Evolutionary conservation across 805 yeast species (phyloP), one percentile per base, ranked within the genome.

Genomic region (Saccharomycopsis schoenii): DNA sequence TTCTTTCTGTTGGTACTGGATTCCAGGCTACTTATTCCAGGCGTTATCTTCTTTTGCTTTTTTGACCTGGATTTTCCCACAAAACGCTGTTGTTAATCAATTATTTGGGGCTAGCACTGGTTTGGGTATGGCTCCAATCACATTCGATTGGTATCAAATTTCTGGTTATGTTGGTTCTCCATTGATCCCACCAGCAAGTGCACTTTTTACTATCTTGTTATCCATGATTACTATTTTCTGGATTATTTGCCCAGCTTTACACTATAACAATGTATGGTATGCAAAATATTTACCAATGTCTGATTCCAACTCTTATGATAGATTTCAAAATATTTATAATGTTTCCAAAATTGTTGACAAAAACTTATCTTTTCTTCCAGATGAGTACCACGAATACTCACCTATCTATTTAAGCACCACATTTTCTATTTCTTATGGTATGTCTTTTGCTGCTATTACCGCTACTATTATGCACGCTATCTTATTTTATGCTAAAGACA

Each of bases 91-190:
- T n/a, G 77, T 85, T 21, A 84, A 83, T 66, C 86, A 83, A 67
- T 73, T 86, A 17, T 85, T 86, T 66, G 93, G 93, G 57, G 75
- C 80, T 6, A 64, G 72, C 10, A 72, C 81, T 15, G 92, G 92
- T 14, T 72, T 85, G 62, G 90, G 89, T 21, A 68, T 84, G 68
- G 70, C 84, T 65, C 91, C 91, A 11, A 69, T 84, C 55, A 81
- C 87, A 17, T 84, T 86, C 67, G 89, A 85, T 71, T 86, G 89
- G 89, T 80, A 80, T 67, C 83, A 82, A 67, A 74, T 84, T 50
- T 79, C 83, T 9, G 75, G 73, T 39, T 80, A 77, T 71, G 72
- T 81, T 64, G 84, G 84, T 17, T 80, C 85, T 21, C 89, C 90
- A 11, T 76, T 86, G 68, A 76, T 83, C 59, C 85, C 88, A 10